Conservation (phyloP, 2,329 filamentous ascomycete species). For the Ophiostoma sp. region DNA sequence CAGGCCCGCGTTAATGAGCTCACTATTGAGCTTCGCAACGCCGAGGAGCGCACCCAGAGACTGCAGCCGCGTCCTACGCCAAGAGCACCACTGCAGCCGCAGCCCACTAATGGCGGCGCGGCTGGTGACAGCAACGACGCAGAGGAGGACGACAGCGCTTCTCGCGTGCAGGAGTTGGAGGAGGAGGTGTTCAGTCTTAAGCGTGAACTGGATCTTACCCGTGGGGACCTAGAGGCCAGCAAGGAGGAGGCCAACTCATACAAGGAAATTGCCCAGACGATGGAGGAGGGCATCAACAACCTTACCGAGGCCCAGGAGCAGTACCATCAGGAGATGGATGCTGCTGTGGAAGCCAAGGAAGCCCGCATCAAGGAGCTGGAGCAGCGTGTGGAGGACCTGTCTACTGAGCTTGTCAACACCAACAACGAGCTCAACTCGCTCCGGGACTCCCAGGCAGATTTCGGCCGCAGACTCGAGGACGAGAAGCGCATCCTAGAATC, state of each 20-base stretch:
- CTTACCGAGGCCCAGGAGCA: slow-evolving; percentile 76
- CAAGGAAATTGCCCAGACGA: slow-evolving; percentile 77
- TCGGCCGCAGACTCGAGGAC: slow-evolving; percentile 65
- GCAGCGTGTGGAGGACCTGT: slow-evolving; percentile 77
- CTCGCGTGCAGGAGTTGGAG: slow-evolving; percentile 69
- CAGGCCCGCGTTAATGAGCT: slow-evolving; percentile 86
- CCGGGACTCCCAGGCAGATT: slow-evolving; percentile 74
- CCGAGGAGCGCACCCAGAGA: slow-evolving; percentile 78
- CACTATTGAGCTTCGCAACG: slow-evolving; percentile 77
- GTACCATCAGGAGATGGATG: slow-evolving; percentile 81
- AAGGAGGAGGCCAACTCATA: slow-evolving; percentile 81
- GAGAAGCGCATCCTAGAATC: slow-evolving; percentile 74
- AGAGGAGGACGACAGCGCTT: slow-evolving; percentile 40
- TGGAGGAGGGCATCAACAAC: slow-evolving; percentile 80
- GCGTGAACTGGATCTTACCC: slow-evolving; percentile 76
- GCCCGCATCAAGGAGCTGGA: slow-evolving; percentile 73
- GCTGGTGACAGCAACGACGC: slow-evolving; percentile 37
- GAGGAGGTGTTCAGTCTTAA: slow-evolving; percentile 82
- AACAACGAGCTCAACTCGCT: slow-evolving; percentile 78
- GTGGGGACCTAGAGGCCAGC: slow-evolving; percentile 72
- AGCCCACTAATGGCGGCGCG: slow-evolving; percentile 28
- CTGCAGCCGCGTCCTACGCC: slow-evolving; percentile 74
- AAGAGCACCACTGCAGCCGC: slow-evolving; percentile 44
- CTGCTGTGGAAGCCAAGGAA: slow-evolving; percentile 70
- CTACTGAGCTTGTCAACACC: slow-evolving; percentile 70